Percentiles rank a stretch among this genome's conserved stretches.
Conservation (phyloP, 805 yeast species). For the Schizosaccharomyces octosporus region DNA sequence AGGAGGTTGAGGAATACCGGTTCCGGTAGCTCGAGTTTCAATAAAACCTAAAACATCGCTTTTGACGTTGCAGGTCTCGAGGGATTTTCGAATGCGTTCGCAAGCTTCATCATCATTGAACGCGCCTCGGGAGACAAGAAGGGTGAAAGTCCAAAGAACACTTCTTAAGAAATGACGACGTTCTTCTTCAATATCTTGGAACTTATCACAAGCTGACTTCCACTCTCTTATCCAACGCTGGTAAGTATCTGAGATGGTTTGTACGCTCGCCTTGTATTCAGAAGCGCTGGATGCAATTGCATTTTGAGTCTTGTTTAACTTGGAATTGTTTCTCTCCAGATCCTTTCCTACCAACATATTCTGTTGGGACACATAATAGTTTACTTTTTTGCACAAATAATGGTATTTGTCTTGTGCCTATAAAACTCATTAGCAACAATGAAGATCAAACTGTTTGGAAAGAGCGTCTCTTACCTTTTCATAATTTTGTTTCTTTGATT, state of each 20-base stretch:
- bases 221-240: constrained; percentile 52
- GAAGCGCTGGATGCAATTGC: constrained; percentile 15
- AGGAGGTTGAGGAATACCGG: constrained; percentile 21
- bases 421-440: background rate
- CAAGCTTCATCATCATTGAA: constrained; percentile 57
- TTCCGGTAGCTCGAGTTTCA: constrained; percentile 36
- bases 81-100: constrained; percentile 38
- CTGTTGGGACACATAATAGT: constrained; percentile 34
- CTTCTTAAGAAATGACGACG: constrained; percentile 43
- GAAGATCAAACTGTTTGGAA: background rate
- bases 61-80: constrained; percentile 43
- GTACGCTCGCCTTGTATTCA: constrained; percentile 33
- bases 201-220: constrained; percentile 32
- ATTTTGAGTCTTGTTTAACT: constrained; percentile 25
- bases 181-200: constrained; percentile 48
- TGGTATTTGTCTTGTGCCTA: constrained; percentile 24
- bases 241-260: constrained; percentile 28
- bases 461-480: background rate
- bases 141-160: constrained; percentile 56
- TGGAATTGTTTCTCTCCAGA: constrained; percentile 32
- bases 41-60: constrained; percentile 34
- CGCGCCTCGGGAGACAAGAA: constrained; percentile 47
- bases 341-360: constrained; percentile 54
- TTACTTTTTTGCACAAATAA: constrained; percentile 31
- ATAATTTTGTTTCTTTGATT: constrained; percentile 11